Evolutionary conservation across 441 rosid species (phyloP).

Genomic region (Eutrema salsugineum): DNA sequence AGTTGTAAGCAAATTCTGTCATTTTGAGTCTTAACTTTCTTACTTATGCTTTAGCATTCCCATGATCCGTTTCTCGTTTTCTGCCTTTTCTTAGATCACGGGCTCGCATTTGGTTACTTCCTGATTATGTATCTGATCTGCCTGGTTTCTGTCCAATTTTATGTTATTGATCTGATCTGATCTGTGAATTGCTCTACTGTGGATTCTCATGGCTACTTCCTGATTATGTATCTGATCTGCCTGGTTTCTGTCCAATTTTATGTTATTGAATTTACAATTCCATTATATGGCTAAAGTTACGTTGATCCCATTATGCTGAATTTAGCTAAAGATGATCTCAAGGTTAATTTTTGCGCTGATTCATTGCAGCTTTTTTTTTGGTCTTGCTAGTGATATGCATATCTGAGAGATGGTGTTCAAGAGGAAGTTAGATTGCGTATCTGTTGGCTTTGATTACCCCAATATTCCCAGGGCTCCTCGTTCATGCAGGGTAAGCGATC

Average conservation of each 20-base stretch:
- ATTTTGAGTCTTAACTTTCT: neutral
- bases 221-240: neutral
- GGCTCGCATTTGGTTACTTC: neutral
- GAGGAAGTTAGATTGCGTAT: conserved; percentile 48
- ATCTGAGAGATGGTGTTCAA: conserved; percentile 64
- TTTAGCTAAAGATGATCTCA: conserved; percentile 26
- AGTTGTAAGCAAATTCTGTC: neutral
- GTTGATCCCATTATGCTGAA: neutral
- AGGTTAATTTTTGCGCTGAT: conserved; percentile 26
- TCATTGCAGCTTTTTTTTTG: conserved; percentile 14
- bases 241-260: neutral
- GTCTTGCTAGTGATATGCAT: conserved; percentile 36
- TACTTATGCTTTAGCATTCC: conserved; percentile 13
- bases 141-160: neutral
- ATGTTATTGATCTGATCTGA: conserved; percentile 1
- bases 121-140: neutral
- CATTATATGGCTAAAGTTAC: conserved; percentile 4
- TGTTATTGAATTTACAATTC: neutral
- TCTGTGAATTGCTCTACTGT: neutral
- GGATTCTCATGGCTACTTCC: neutral
- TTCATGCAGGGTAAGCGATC: conserved; percentile 49
- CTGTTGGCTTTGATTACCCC: conserved; percentile 43
- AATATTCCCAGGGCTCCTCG: conserved; percentile 61
- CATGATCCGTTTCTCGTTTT: neutral
- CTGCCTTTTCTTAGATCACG: neutral